Conservation (phyloP, 2,329 filamentous ascomycete species). For the Fusarium marasasianum region DNA sequence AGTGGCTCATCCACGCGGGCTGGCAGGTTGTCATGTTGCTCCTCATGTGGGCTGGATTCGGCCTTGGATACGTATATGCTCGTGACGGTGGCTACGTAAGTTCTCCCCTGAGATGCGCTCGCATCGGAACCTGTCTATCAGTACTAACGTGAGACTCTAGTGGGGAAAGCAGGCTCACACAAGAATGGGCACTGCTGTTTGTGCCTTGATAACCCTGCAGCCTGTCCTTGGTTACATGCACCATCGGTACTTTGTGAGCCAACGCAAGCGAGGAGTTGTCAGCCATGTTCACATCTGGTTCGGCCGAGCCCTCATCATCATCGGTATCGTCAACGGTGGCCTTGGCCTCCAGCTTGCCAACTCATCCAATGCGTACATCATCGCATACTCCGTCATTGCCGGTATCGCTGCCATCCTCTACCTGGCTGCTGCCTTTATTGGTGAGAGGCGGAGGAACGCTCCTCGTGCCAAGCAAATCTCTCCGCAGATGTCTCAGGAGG, state of each 20-base stretch:
- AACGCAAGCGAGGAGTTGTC: constrained; percentile 58
- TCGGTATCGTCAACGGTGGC: constrained; percentile 72
- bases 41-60: constrained; percentile 69
- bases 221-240: constrained; percentile 67
- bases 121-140: not conserved
- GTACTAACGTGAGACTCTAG: constrained; percentile 49
- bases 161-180: constrained; percentile 64
- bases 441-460: constrained; percentile 22
- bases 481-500: constrained; percentile 40
- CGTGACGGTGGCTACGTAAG: constrained; percentile 55
- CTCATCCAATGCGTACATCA: constrained; percentile 53
- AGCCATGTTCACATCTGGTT: constrained; percentile 71
- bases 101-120: constrained; percentile 24
- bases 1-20: constrained; percentile 65
- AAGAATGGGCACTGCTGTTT: constrained; percentile 64
- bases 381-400: constrained; percentile 66
- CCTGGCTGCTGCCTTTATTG: constrained; percentile 41
- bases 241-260: constrained; percentile 62
- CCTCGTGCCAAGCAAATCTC: constrained; percentile 32
- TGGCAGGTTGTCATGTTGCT: constrained; percentile 65
- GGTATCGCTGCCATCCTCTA: constrained; percentile 60
- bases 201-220: constrained; percentile 65
- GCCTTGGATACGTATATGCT: constrained; percentile 62
- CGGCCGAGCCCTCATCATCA: constrained; percentile 64
- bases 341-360: constrained; percentile 64